Percentiles rank a stretch among this genome's conserved stretches.
phyloP scores from a whole-genome alignment of 495 filamentous ascomycete genomes.

The Lindgomyces ingoldianus region DNA sequence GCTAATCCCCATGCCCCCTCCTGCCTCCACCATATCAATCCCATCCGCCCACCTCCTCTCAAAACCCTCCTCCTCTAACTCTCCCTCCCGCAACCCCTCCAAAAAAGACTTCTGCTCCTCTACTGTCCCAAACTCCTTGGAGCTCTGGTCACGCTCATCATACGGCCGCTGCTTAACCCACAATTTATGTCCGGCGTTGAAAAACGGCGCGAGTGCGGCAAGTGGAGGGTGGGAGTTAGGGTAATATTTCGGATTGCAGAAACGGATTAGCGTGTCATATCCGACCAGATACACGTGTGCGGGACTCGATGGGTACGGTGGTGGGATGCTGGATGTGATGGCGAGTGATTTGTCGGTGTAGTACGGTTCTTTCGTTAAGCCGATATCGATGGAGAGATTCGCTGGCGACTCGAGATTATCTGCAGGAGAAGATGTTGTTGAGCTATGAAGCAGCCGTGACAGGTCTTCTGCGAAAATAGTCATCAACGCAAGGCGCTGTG shows the following conservation, averaged over 20 bases:
- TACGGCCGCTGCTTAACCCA: conserved; percentile 71
- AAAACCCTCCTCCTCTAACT: conserved; percentile 60
- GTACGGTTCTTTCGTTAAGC: conserved; percentile 76
- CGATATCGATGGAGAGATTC: conserved; percentile 65
- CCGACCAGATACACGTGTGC: conserved; percentile 81
- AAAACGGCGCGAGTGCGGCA: conserved; percentile 63
- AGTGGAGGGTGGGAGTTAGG: conserved; percentile 54
- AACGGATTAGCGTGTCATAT: conserved; percentile 83
- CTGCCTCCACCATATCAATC: conserved; percentile 69
- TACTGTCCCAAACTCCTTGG: conserved; percentile 42
- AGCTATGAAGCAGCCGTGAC: conserved; percentile 12
- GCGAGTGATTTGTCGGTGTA: conserved; percentile 81
- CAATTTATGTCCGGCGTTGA: conserved; percentile 65
- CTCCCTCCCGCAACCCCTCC: conserved; percentile 40
- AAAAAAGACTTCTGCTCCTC: conserved; percentile 44
- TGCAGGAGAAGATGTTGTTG: conserved; percentile 5
- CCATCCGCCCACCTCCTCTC: conserved; percentile 65
- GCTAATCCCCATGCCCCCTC: conserved; percentile 60
- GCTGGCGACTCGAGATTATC: not conserved
- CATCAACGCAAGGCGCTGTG: conserved; percentile 86
- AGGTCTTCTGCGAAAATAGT: conserved; percentile 71
- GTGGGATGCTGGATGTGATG: conserved; percentile 54
- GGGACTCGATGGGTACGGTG: conserved; percentile 51
- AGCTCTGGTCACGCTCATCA: conserved; percentile 28
- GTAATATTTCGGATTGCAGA: conserved; percentile 87